phyloP scores from a whole-genome alignment of 2,329 filamentous ascomycete species.

The Plectosphaerella cucumerina region DNA sequence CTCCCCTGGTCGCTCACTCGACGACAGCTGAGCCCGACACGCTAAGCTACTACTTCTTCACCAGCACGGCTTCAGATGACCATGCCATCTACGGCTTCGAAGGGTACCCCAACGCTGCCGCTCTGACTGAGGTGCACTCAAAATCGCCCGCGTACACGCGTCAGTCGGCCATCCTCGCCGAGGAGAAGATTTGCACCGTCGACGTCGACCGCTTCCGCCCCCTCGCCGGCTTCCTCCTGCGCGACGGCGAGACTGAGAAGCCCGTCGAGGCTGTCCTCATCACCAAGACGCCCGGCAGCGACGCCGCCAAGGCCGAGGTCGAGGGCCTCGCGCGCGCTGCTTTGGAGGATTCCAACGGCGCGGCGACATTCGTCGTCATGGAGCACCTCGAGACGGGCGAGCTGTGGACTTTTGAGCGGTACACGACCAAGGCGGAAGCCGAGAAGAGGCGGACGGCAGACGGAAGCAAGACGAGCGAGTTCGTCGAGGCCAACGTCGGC shows the following conservation, averaged over 20 bases:
- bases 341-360: not conserved
- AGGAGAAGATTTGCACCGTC: not conserved
- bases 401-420: not conserved
- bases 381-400: not conserved
- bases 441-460: not conserved
- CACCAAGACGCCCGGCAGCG: not conserved
- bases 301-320: not conserved
- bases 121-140: not conserved
- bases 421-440: not conserved
- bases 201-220: not conserved
- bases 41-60: conserved; percentile 1
- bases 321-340: not conserved
- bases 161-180: not conserved
- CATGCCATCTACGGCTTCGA: not conserved
- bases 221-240: not conserved
- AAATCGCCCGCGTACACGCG: not conserved
- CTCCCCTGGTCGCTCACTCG: not conserved
- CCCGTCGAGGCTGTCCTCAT: not conserved
- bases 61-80: not conserved
- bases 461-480: not conserved
- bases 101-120: not conserved
- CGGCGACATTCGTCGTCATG: not conserved
- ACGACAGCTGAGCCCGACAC: not conserved
- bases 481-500: not conserved
- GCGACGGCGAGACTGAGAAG: not conserved